Percentiles rank a stretch among this genome's conserved stretches.
These are phyloP conservation scores for Pleurostoma richardsiae DNA, from an alignment of 2,329 filamentous ascomycete genomes.

Conservation along the genomic window DNA sequence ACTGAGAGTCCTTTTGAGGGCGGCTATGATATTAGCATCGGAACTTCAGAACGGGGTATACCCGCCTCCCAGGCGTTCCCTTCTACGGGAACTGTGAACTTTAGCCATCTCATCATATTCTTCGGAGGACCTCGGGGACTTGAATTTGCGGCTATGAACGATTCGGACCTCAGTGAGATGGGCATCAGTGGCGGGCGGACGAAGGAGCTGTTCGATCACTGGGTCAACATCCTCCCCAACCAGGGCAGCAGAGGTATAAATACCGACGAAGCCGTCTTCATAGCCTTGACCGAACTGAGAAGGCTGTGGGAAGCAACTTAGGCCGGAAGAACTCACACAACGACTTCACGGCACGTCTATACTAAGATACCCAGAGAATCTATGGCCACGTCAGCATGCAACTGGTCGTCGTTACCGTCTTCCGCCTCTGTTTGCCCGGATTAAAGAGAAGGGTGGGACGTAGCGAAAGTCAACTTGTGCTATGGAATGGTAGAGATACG, in stretches of 20 bases:
- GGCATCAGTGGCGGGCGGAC: slow-evolving; percentile 61
- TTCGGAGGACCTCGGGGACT: slow-evolving; percentile 79
- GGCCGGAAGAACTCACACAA: too few species aligned
- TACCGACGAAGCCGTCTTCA: slow-evolving; percentile 78
- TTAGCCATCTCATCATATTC: slow-evolving; percentile 70
- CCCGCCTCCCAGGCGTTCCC: slow-evolving; percentile 43
- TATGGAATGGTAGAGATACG: too few species aligned
- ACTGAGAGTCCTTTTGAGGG: slow-evolving; percentile 70
- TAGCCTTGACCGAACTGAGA: slow-evolving; percentile 66
- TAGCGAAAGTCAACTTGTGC: too few species aligned
- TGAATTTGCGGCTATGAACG: slow-evolving; percentile 66
- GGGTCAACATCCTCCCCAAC: slow-evolving; percentile 74
- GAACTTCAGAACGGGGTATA: slow-evolving; percentile 73
- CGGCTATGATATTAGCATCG: slow-evolving; percentile 79
- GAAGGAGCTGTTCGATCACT: slow-evolving; percentile 73
- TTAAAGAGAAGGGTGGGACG: too few species aligned
- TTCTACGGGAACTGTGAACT: slow-evolving; percentile 36
- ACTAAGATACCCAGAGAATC: too few species aligned
- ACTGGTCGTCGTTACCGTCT: too few species aligned
- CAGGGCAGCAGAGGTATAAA: slow-evolving; percentile 79
- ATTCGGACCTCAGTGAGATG: slow-evolving; percentile 48
- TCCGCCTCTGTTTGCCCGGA: too few species aligned
- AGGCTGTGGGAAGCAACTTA: slow-evolving; percentile 41
- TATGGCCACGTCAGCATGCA: too few species aligned
- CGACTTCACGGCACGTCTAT: too few species aligned